Percentiles rank a stretch among this genome's conserved stretches.
These are phyloP conservation scores for Pyrenula aspistea DNA, from an alignment of 495 filamentous ascomycete genomes.

Conservation along the genomic window DNA sequence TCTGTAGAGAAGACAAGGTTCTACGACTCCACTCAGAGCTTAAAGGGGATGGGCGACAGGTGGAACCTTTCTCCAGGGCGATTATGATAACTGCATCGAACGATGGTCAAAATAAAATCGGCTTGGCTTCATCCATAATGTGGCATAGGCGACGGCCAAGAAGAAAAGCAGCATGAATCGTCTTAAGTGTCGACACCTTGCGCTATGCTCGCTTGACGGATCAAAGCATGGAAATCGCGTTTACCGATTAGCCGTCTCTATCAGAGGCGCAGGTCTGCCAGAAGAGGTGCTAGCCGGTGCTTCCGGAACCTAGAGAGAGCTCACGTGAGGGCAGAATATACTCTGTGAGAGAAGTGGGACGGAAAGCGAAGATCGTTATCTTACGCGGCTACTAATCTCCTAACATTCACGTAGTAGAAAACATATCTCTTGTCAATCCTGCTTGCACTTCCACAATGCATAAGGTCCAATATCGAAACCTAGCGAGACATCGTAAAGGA, in stretches of 20 bases:
- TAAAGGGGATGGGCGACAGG: slow-evolving; percentile 25
- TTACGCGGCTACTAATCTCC: slow-evolving; percentile 23
- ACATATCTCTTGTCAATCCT: slow-evolving; percentile 18
- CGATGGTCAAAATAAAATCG: not conserved
- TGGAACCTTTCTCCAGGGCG: slow-evolving; percentile 10
- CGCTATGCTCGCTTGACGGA: slow-evolving; percentile 29
- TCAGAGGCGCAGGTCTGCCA: slow-evolving; percentile 28
- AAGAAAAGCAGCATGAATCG: slow-evolving; percentile 31
- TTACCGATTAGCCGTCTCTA: slow-evolving; percentile 31
- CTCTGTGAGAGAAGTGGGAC: too few relatives aligned
- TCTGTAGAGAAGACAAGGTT: slow-evolving; percentile 32
- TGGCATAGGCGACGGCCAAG: slow-evolving; percentile 21
- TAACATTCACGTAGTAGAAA: slow-evolving; percentile 35
- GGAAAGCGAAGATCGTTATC: too few relatives aligned
- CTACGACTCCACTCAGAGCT: slow-evolving; percentile 22
- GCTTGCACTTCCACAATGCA: slow-evolving; percentile 26
- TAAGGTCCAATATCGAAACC: slow-evolving; percentile 31
- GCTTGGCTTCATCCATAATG: slow-evolving; percentile 11
- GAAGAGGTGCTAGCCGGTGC: slow-evolving; percentile 20
- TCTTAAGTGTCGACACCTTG: slow-evolving; percentile 24
- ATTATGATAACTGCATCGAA: not conserved
- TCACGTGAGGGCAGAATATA: too few relatives aligned
- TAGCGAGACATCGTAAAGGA: slow-evolving; percentile 25
- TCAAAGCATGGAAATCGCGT: slow-evolving; percentile 38
- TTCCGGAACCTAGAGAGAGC: too few relatives aligned